Evolutionary conservation across 495 filamentous ascomycete genomes (phyloP), one percentile per base, ranked within the genome.

Genomic region (Hyphodiscus hymeniophilus): DNA sequence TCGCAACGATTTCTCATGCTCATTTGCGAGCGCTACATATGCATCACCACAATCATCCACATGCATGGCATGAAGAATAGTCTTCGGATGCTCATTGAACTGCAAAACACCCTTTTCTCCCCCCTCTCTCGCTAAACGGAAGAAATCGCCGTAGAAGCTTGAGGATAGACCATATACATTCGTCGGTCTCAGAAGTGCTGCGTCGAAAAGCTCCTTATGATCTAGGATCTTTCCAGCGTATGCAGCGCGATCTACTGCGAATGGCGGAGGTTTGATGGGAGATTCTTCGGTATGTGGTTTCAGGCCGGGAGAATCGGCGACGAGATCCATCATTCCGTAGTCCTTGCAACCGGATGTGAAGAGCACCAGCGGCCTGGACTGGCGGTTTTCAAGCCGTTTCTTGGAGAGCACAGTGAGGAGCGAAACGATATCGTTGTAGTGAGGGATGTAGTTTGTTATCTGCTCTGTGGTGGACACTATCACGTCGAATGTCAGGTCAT

Each of bases 31-130:
- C 4, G 63, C 56, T 6, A 70, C 51, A 42, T 72, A 72, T 0
- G 64, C 68, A 16, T 68, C 65, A 8, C 55, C 69, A 38, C 66
- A 70, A 52, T 72, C 69, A 48, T 72, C 69, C 22, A 72, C 50
- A 34, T 71, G 69, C 24, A 59, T 55, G 15, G 54, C 63, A 48
- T 71, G 68, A 34, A 68, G 48, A 34, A 71, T 63, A 2, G 54
- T 66, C 22, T 61, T 52, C n/a, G 47, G 51, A 39, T 68, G 52
- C 5, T 54, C 46, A 2, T 58, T 42, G 1, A 70, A 38, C 24
- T 58, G 49, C 13, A 68, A 22, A 0, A 52, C 42, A 5, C 51
- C 45, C 1, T 57, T 33, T 11, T 45, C 47, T 2, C 51, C 48
- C 18, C 28, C 42, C 8, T 57, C 50, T 7, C 50, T 41, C 10